Evolutionary conservation across 306 rosid genomes (phyloP), one percentile per base, ranked within the genome.

Genomic region (Senna tora): DNA sequence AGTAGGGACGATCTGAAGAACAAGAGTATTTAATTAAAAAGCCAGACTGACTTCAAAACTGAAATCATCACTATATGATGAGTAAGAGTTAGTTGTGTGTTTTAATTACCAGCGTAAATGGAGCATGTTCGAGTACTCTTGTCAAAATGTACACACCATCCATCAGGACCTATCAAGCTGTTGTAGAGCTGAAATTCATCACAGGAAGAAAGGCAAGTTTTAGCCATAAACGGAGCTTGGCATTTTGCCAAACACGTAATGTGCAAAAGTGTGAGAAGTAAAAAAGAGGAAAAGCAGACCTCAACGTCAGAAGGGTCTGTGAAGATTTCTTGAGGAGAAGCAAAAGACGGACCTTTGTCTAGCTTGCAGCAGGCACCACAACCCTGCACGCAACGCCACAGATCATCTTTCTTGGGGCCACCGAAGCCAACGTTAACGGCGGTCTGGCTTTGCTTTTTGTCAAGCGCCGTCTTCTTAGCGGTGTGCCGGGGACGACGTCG

Each of bases 361-460:
- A 94, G 92, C 78, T 87, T 91, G 77, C 98, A 91, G 79, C 97
- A 94, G 41, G 97, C 97, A 0, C 98, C 98, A 49, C 98, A 94
- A 14, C 91, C 84, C 76, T 91, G 92, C 11, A 87, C 91, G 80
- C 98, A 94, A 16, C 71, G 85, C 97, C 97, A 94, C 5, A 65
- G 14, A 3, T 61, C 54, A 16, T 87, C 90, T 72, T 86, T 87
- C 75, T 68, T 84, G 45, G 55, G 5, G 45, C 82, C 53, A 5
- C 86, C 82, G 25, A 82, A 88, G 63, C 90, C 88, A 7, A 25
- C n/a, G n/a, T n/a, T n/a, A n/a, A n/a, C 43, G 20, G 41, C 59
- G 72, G 34, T 79, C 32, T 72, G 84, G 17, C 67, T 39, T 76
- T 55, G 83, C 42, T 66, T 83, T 5, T 66, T 58, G 50, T 76